Evolutionary conservation across 164 flowering plant genomes (phyloP).

Genomic region (Chloranthus sessilifolius): DNA sequence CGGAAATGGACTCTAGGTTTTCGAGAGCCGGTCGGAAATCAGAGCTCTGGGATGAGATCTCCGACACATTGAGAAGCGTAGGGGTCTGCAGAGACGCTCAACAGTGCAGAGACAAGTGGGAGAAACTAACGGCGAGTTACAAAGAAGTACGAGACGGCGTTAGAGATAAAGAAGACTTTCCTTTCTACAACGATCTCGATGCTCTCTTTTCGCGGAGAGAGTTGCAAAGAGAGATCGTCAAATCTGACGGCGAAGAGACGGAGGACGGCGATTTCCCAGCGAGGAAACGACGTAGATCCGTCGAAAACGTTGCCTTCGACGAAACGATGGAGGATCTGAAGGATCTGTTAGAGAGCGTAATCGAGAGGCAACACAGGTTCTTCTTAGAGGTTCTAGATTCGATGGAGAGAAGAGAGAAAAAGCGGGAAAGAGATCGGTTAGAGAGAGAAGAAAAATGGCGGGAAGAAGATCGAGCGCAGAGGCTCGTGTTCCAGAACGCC

Average conservation of each 20-base stretch:
- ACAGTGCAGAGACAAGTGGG: constrained; percentile 11
- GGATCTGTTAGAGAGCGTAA: constrained; percentile 10
- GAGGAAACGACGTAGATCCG: not conserved
- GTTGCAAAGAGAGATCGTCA: too few species aligned
- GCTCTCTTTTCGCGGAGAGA: too few species aligned
- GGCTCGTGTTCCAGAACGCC: constrained; percentile 10
- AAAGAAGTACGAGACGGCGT: constrained; percentile 7
- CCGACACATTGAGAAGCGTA: not conserved
- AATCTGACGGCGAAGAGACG: constrained; percentile 9
- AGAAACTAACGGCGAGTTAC: constrained; percentile 9
- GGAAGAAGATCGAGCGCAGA: constrained; percentile 7
- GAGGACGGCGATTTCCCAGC: constrained; percentile 3
- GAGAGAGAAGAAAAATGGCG: constrained; percentile 12
- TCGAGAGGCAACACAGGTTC: constrained; percentile 4
- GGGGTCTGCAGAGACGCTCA: constrained; percentile 3
- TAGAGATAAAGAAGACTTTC: constrained; percentile 1
- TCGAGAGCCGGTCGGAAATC: constrained; percentile 6
- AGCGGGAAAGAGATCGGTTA: constrained; percentile 1
- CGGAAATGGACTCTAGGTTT: constrained; percentile 10
- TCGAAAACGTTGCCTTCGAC: not conserved
- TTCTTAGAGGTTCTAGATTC: constrained; percentile 2
- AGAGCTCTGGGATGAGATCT: constrained; percentile 13
- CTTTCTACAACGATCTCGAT: constrained; percentile 9
- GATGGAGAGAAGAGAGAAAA: constrained; percentile 8
- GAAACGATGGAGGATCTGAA: not conserved